Base-by-base conservation (phyloP, 371 early-diverging fungal genomes). In the Saksenaea vasiformis region DNA sequence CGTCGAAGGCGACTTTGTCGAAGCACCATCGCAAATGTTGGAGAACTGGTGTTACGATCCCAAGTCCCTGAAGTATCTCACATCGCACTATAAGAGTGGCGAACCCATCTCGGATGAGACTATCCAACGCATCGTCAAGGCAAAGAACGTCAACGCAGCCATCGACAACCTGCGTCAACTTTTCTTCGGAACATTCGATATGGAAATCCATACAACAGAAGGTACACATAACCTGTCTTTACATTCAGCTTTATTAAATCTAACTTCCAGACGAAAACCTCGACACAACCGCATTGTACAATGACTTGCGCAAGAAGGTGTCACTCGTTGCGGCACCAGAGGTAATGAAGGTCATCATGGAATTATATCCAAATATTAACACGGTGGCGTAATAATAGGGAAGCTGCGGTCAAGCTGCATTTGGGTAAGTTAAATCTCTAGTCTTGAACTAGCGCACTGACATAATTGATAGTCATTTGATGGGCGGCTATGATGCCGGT, bases 1-100 rank as follows among this genome's bases (percentile, higher is more conserved):
- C 64, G 91, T 91, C 56, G 90, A 94, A 72, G 80, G 88, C 63
- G 96, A 95, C 69, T 95, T 95, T 74, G 91, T 95, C n/a, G 96
- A 95, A 80, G 91, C 92, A 8, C 96, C 95, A 24, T 91, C 92
- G 27, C 94, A 94, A 72, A 82, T 82, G 82, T 66, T 79, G 58
- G 82, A 82, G 61, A 82, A 82, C 72, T 95, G 95, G 95, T 89
- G 91, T 60, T 95, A 91, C 85, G 92, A 94, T 62, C 77, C 84
- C 15, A 73, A 84, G 22, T 87, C 90, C 9, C 79, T 95, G 57
- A 82, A 84, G 54, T 73, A 76, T 22, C 82, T 95, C 38, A 87
- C 91, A 10, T 74, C 85, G 43, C 95, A 95, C 65, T 88, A 88
- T 72, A 71, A 85, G 51, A 85, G 91, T 15, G 85, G 85, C 1